A percentile compares a stretch with the other conserved stretches of the same genome.
Evolutionary conservation across 176 grass and related monocot species (phyloP).

Genomic region (Microstegium vimineum): DNA sequence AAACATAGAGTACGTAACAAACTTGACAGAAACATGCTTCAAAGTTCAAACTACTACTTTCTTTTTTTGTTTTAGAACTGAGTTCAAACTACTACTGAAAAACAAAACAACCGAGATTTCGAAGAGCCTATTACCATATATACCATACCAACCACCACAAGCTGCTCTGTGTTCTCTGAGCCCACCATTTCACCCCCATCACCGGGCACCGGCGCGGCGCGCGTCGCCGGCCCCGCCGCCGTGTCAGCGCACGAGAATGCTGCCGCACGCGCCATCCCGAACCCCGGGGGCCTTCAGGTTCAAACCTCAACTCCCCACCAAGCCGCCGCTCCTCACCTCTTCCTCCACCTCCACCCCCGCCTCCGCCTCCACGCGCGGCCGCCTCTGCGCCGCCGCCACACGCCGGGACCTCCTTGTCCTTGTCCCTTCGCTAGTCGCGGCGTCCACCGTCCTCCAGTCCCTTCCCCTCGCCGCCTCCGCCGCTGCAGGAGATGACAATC

Average conservation of each 20-base stretch:
- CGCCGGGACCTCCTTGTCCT: conserved; percentile 69
- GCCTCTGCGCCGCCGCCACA: conserved; percentile 9
- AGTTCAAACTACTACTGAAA: too few species aligned
- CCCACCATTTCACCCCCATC: background rate
- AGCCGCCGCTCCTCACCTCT: conserved; percentile 5
- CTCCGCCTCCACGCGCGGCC: conserved; percentile 21
- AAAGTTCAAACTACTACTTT: background rate
- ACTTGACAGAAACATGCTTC: background rate
- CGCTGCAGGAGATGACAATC: conserved; percentile 36
- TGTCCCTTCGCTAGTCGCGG: conserved; percentile 55
- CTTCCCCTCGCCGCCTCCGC: conserved; percentile 38
- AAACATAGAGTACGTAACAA: background rate
- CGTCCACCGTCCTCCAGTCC: conserved; percentile 44
- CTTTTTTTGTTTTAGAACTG: too few species aligned
- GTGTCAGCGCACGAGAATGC: conserved; percentile 21
- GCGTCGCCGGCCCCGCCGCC: conserved; percentile 8
- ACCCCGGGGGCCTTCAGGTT: conserved; percentile 11
- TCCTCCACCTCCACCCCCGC: conserved; percentile 10
- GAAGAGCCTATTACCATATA: background rate
- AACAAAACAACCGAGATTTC: background rate
- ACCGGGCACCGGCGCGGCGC: conserved; percentile 15
- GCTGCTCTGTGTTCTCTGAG: background rate
- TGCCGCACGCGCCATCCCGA: conserved; percentile 30
- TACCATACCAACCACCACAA: background rate
- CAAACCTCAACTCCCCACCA: conserved; percentile 25